These are phyloP conservation scores for Sporothrix inflata DNA, from an alignment of 2,329 filamentous ascomycete genomes.

Conservation along the genomic window DNA sequence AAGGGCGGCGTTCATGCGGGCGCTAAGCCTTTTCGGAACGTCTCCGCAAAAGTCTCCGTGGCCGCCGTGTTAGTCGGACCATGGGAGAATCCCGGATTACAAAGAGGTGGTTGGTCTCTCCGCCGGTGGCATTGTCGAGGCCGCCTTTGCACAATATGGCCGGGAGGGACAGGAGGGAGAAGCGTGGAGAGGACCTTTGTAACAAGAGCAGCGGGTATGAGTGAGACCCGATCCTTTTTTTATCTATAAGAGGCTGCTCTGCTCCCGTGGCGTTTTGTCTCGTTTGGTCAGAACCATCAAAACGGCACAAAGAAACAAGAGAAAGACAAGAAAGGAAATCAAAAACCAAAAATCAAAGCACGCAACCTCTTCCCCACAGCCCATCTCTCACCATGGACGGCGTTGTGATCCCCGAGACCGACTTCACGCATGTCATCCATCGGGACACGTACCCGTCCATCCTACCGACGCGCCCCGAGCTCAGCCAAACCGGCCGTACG, in stretches of 20 bases:
- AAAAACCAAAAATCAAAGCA: not conserved
- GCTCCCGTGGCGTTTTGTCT: too few species aligned
- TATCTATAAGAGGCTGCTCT: too few species aligned
- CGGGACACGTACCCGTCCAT: constrained; percentile 45
- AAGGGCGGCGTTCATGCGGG: not conserved
- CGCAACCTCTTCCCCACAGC: not conserved
- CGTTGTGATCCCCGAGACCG: not conserved
- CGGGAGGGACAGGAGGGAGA: too few species aligned
- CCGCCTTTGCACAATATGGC: too few species aligned
- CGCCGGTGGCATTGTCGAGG: too few species aligned
- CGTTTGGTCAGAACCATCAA: too few species aligned
- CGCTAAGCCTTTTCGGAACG: not conserved
- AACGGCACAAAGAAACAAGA: too few species aligned
- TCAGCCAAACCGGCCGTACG: constrained; percentile 51
- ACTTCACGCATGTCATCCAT: constrained; percentile 36
- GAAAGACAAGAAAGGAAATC: too few species aligned
- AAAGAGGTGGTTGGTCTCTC: not conserved
- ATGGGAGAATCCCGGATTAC: not conserved
- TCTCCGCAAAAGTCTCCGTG: constrained; percentile 2
- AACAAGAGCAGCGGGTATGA: too few species aligned
- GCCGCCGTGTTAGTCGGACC: not conserved
- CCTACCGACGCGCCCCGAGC: constrained; percentile 42
- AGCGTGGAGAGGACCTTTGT: too few species aligned
- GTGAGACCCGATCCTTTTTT: too few species aligned
- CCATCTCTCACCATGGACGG: not conserved